Base-by-base conservation (phyloP, 2,329 filamentous ascomycete genomes). In the Hysterium pulicare region DNA sequence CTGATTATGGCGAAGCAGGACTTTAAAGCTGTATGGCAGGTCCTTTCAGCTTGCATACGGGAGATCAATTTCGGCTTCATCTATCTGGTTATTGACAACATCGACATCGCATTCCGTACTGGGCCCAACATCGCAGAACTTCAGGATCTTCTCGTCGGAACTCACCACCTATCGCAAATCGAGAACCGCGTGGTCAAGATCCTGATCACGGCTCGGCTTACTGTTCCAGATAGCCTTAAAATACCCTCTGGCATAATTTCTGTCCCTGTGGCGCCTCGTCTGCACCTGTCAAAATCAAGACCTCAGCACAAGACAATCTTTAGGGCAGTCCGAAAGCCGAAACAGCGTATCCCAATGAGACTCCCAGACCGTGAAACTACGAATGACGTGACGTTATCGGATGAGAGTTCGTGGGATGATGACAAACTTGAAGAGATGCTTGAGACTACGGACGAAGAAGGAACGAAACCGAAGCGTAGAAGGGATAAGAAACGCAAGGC, bases 381-480 rank as follows among this genome's bases (percentile, higher is more conserved):
- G 5, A 16, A 11, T 9, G 28, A 31, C 8, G 28, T 31, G 5
- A 31, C 28, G 28, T 9, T 31, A 16, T n/a, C 13, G 5, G 28
- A 31, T 31, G 16, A 16, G 13, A 31, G 28, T 16, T 11, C 13
- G 28, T 31, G 28, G 9, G 44, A 22, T 15, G 19, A 24, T 13
- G 21, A 21, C n/a, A 20, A 33, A 43, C 44, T 33, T 42, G 44
- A 35, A 35, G 22, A 20, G 17, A 31, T 19, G 33, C 40, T n/a
- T 5, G 21, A 26, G 13, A 19, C 10, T 10, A 28, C 28, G 17
- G 30, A 17, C 5, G 20, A 16, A 30, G 13, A 31, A 9, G 28
- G 28, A 16, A 11, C 13, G 28, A 31, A 31, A 9, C 13, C 13
- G 28, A 31, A 31, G 8, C 13, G 8, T 11, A 11, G 28, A 8